Evolutionary conservation across 495 filamentous ascomycete species (phyloP).

Genomic region (Annulohypoxylon bovei): DNA sequence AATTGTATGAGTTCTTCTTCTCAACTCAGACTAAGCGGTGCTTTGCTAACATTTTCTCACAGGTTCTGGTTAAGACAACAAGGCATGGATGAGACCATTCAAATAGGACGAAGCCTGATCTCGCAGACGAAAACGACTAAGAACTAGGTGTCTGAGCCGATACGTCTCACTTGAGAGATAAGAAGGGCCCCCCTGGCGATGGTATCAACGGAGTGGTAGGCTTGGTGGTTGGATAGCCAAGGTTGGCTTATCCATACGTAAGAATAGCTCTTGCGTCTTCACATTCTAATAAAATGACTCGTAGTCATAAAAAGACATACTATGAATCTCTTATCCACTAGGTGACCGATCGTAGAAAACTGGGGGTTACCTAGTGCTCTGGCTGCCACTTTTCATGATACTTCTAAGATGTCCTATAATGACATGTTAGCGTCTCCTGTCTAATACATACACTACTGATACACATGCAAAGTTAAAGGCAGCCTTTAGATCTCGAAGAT

Average conservation of each 20-base stretch:
- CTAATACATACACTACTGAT: too few relatives aligned
- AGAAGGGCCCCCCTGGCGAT: constrained; percentile 14
- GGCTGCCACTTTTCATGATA: too few relatives aligned
- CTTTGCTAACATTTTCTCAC: constrained; percentile 15
- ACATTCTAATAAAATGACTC: not conserved
- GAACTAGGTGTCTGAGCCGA: constrained; percentile 17
- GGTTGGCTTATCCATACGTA: not conserved
- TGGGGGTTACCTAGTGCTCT: too few relatives aligned
- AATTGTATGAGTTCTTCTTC: constrained; percentile 51
- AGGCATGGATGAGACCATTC: constrained; percentile 51
- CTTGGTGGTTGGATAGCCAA: constrained; percentile 33
- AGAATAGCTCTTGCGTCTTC: not conserved
- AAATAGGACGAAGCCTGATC: constrained; percentile 49
- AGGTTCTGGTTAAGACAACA: constrained; percentile 56
- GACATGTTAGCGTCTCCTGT: too few relatives aligned
- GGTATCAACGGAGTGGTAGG: not conserved
- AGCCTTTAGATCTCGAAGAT: too few relatives aligned
- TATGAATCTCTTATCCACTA: not conserved
- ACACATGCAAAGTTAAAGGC: too few relatives aligned
- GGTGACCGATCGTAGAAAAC: not conserved
- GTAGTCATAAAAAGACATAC: not conserved
- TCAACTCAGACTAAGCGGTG: not conserved
- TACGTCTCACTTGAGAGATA: constrained; percentile 9
- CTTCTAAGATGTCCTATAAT: too few relatives aligned
- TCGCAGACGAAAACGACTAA: constrained; percentile 28